Evolutionary conservation across 1,284 basidiomycete species (phyloP).

Genomic region (Volvariella surrecta): DNA sequence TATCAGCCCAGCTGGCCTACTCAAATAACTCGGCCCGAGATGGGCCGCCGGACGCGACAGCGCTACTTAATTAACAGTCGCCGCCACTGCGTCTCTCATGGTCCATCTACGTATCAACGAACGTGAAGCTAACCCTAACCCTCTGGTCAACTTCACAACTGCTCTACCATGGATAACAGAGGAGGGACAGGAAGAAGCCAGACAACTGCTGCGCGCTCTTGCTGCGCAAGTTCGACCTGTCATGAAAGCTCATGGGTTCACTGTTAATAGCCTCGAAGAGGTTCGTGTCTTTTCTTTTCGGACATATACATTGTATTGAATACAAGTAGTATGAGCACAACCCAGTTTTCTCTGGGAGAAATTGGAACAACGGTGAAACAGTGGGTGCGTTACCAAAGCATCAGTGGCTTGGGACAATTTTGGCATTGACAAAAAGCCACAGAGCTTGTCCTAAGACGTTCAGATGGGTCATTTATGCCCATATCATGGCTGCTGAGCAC

Average conservation of each 20-base stretch:
- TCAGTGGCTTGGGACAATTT: not conserved
- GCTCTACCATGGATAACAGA: slow-evolving; percentile 36
- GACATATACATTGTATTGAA: too few relatives aligned
- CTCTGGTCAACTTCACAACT: slow-evolving; percentile 66
- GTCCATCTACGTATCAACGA: slow-evolving; percentile 67
- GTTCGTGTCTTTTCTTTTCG: slow-evolving; percentile 27
- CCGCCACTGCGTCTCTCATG: slow-evolving; percentile 31
- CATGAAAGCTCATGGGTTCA: slow-evolving; percentile 72
- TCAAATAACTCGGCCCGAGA: not conserved
- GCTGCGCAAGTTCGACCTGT: slow-evolving; percentile 75
- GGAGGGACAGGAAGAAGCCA: slow-evolving; percentile 45
- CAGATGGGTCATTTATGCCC: slow-evolving; percentile 50
- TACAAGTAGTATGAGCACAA: slow-evolving; percentile 60
- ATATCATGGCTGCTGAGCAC: slow-evolving; percentile 66
- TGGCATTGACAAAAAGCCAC: too few relatives aligned
- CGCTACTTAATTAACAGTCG: not conserved
- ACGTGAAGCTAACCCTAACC: slow-evolving; percentile 62
- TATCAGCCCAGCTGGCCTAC: too few relatives aligned
- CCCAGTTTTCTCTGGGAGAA: slow-evolving; percentile 66
- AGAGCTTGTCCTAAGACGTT: slow-evolving; percentile 67
- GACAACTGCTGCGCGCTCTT: slow-evolving; percentile 62
- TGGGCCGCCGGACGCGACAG: not conserved
- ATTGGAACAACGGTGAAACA: slow-evolving; percentile 75
- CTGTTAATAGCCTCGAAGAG: slow-evolving; percentile 73
- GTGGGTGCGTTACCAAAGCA: slow-evolving; percentile 39